Evolutionary conservation across 805 yeast species (phyloP), one percentile per base, ranked within the genome.

Genomic region (Wickerhamomyces kurtzmanii): DNA sequence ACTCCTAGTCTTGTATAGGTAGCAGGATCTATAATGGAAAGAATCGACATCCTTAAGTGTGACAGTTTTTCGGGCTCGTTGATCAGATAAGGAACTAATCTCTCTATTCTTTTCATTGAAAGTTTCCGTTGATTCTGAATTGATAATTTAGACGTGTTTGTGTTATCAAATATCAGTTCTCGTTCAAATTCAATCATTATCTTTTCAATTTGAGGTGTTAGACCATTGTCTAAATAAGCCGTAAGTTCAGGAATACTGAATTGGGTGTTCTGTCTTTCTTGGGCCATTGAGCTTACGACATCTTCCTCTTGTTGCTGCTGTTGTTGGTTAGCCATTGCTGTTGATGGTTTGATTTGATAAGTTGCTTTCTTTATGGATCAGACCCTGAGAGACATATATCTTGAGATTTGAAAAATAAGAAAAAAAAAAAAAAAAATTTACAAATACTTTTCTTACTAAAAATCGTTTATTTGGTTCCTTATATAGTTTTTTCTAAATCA

Each of bases 1-100:
- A 85, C 84, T 23, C 91, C 93, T 28, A 80, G 56, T 38, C 95
- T 68, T 20, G 93, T 83, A 31, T 72, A 68, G 27, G 78, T 59
- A 43, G 72, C 77, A 15, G 93, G 89, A 51, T 86, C 94, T 37
- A 73, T 65, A 21, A 72, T 58, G 10, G 71, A 70, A 25, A 75
- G 51, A 30, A 75, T 36, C 22, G 71, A 64, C 32, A 76, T 54
- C 41, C 83, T 57, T 36, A 65, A 60, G 47, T 66, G 67, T 48
- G 73, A 71, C 6, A 47, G 34, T 5, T 37, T 26, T 14, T 51
- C 24, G 37, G 48, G 54, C 15, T 33, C 23, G 9, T 26, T 15
- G 10, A 14, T 11, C 3, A 20, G 13, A 12, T 73, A 76, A 22
- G 63, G 56, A 6, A 79, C 57, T 43, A 76, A 49, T 40, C 79